phyloP scores from a whole-genome alignment of 2,329 filamentous ascomycete genomes.

The Epichloe sp. region DNA sequence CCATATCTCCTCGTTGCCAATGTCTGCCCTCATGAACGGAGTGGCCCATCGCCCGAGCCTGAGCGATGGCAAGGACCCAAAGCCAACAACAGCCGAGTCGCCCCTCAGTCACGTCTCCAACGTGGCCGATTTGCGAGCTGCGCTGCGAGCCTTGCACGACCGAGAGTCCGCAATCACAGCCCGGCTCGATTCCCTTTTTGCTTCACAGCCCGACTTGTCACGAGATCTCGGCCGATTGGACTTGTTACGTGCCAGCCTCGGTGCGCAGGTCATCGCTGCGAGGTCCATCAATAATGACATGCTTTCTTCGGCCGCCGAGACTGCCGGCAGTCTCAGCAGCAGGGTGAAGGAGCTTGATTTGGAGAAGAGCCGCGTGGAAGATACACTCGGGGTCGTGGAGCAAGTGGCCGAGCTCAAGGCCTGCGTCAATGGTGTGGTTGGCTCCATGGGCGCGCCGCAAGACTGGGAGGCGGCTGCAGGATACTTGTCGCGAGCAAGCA shows the following conservation, averaged over 20 bases:
- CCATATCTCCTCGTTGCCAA: conserved; percentile 27
- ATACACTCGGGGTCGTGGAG: conserved; percentile 83
- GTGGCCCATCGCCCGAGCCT: conserved; percentile 20
- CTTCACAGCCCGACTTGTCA: conserved; percentile 74
- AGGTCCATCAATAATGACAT: conserved; percentile 79
- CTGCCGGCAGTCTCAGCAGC: conserved; percentile 71
- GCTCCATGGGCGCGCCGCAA: conserved; percentile 93
- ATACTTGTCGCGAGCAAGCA: conserved; percentile 72
- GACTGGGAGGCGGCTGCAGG: conserved; percentile 96
- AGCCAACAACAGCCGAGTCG: conserved; percentile 13
- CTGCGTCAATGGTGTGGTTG: conserved; percentile 85
- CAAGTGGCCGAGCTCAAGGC: conserved; percentile 95
- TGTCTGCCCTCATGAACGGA: conserved; percentile 35
- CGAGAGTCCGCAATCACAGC: conserved; percentile 64
- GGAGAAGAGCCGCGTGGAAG: conserved; percentile 83
- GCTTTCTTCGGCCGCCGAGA: conserved; percentile 75
- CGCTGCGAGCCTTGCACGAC: conserved; percentile 59
- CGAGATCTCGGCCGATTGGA: conserved; percentile 81
- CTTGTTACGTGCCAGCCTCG: conserved; percentile 74
- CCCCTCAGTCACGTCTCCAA: conserved; percentile 57
- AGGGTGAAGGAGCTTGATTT: conserved; percentile 80
- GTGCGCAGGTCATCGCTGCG: conserved; percentile 72
- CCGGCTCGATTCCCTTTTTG: conserved; percentile 62
- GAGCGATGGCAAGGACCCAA: conserved; percentile 17
- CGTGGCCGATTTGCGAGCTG: conserved; percentile 65